phyloP scores from a whole-genome alignment of 2,329 filamentous ascomycete species.

The Fusarium tricinctum region DNA sequence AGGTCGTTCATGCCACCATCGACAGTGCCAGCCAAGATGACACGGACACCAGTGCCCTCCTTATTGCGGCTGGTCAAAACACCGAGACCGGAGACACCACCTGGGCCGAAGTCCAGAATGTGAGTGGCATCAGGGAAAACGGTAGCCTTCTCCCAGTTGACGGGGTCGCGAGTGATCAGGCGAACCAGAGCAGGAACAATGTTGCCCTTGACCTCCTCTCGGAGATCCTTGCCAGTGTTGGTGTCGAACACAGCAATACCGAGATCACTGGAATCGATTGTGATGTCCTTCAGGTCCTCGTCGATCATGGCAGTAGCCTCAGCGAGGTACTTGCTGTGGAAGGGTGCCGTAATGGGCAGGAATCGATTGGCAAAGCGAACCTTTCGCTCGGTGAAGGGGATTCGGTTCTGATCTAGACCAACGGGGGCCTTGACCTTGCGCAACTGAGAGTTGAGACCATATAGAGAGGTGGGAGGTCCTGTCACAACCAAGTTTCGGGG shows the following conservation, averaged over 20 bases:
- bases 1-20: constrained; percentile 91
- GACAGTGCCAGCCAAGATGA: constrained; percentile 94
- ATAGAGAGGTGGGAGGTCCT: constrained; percentile 93
- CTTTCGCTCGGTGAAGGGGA: constrained; percentile 96
- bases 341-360: constrained; percentile 95
- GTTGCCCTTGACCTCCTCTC: constrained; percentile 77
- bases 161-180: constrained; percentile 93
- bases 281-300: constrained; percentile 86
- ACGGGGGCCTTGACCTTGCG: constrained; percentile 98
- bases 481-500: constrained; percentile 97
- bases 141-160: constrained; percentile 97
- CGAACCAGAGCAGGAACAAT: constrained; percentile 88
- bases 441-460: constrained; percentile 93
- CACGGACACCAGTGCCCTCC: constrained; percentile 96
- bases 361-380: constrained; percentile 97
- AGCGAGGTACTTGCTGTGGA: constrained; percentile 94
- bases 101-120: constrained; percentile 95
- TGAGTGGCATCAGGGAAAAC: constrained; percentile 92
- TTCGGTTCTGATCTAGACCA: constrained; percentile 94
- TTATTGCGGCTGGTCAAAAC: constrained; percentile 99
- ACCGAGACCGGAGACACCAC: constrained; percentile 95
- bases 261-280: constrained; percentile 79
- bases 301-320: constrained; percentile 87
- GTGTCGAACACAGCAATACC: constrained; percentile 92
- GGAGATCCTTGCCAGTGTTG: constrained; percentile 87